Conservation (phyloP, 2,329 filamentous ascomycete species). For the Trichophyton schoenleinii region DNA sequence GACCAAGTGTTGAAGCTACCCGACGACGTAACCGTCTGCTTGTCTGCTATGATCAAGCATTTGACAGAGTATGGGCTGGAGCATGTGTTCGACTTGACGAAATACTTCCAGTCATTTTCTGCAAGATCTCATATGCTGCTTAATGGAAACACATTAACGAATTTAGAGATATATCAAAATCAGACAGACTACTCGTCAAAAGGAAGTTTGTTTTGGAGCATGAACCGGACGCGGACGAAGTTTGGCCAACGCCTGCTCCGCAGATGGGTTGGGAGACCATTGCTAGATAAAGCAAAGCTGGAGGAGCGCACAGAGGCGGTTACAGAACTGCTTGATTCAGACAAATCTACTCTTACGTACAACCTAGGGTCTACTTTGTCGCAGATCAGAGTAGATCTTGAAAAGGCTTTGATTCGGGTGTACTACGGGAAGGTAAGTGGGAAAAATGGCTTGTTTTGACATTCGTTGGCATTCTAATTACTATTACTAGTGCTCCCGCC, state of each 20-base stretch:
- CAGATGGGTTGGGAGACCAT: constrained; percentile 87
- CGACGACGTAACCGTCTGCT: constrained; percentile 74
- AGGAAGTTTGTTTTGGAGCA: constrained; percentile 87
- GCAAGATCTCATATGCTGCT: constrained; percentile 89
- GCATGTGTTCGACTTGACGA: constrained; percentile 90
- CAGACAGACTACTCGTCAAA: constrained; percentile 73
- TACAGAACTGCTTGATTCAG: constrained; percentile 64
- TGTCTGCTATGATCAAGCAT: constrained; percentile 93
- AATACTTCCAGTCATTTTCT: constrained; percentile 94
- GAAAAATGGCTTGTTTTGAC: not conserved
- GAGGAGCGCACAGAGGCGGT: constrained; percentile 74
- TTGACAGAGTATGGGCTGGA: constrained; percentile 84
- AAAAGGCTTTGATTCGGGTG: constrained; percentile 85
- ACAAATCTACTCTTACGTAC: constrained; percentile 56
- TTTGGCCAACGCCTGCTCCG: constrained; percentile 79
- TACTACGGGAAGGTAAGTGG: constrained; percentile 69
- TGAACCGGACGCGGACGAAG: constrained; percentile 82
- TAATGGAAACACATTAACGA: constrained; percentile 87
- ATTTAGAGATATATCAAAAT: constrained; percentile 90
- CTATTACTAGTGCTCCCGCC: constrained; percentile 53
- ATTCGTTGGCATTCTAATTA: constrained; percentile 11
- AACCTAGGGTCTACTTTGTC: constrained; percentile 59
- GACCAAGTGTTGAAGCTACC: constrained; percentile 78
- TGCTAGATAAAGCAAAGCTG: constrained; percentile 62
- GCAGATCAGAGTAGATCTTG: constrained; percentile 66